Conservation (phyloP, 208 protist genomes). For the Leishmania lainsoni region DNA sequence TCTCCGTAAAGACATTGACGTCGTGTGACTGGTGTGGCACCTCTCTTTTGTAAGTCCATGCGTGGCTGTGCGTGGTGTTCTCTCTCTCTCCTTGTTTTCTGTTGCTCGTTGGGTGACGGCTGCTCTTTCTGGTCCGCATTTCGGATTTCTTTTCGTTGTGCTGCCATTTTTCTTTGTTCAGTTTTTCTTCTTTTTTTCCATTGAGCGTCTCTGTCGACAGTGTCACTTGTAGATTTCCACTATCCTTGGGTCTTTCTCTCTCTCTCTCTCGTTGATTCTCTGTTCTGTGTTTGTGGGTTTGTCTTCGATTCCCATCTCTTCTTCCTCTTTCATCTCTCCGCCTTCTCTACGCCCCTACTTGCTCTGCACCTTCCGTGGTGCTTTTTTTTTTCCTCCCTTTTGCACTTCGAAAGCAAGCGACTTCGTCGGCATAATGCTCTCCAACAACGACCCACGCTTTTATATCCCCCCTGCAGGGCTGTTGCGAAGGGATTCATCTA, state of each 20-base stretch:
- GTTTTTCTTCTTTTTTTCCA: no score
- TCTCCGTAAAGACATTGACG: no score
- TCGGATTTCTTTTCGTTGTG: background rate
- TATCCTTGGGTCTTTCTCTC: background rate
- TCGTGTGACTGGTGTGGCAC: no score
- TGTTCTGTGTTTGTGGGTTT: background rate
- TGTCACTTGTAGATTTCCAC: background rate
- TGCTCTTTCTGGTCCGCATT: background rate
- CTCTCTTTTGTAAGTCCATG: no score
- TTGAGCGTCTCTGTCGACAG: background rate
- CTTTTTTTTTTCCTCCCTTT: background rate
- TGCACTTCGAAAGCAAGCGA: background rate
- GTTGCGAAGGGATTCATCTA: background rate
- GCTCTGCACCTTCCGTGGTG: background rate
- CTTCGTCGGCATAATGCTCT: slow-evolving; percentile 6
- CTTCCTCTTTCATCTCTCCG: background rate
- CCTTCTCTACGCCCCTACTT: background rate
- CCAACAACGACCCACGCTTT: slow-evolving; percentile 19
- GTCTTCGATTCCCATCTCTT: background rate
- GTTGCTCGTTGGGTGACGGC: no score
- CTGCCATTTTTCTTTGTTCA: background rate
- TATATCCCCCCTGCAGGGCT: slow-evolving; percentile 14
- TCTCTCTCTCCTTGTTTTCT: background rate
- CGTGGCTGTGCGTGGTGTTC: background rate
- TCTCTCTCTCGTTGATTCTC: background rate